Evolutionary conservation across 2,329 filamentous ascomycete genomes (phyloP), one percentile per base, ranked within the genome.

Genomic region (Penicillium sp.): DNA sequence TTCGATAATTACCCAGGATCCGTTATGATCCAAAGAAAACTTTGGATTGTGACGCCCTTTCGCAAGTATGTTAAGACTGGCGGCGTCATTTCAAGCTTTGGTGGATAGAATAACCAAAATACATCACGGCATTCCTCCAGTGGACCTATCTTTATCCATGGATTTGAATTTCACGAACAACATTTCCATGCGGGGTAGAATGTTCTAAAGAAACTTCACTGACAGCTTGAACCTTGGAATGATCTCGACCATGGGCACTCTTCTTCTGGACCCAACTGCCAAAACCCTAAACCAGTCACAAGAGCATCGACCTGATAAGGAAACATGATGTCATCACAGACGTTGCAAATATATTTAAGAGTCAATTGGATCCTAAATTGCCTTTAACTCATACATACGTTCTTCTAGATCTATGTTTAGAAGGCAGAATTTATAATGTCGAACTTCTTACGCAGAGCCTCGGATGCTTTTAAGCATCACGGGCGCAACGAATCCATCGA

Each of bases 381-480:
- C 36, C 19, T n/a, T n/a, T n/a, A n/a, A 40, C 8, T 2, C 19
- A 24, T 8, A 42, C 39, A 10, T 3, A 16, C 14, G 13, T n/a
- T 33, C 7, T 33, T n/a, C n/a, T n/a, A n/a, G n/a, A n/a, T n/a
- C n/a, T n/a, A n/a, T n/a, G n/a, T n/a, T n/a, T n/a, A n/a, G 31
- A 42, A 42, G 26, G 3, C 13, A 14, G 6, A 19, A 2, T 6
- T 31, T 14, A 23, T n/a, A 11, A 52, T 52, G 28, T 47, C 50
- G 2, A 34, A 24, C 9, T 18, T 52, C 18, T 52, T 52, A 8
- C 50, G 50, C 50, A 23, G 50, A 21, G 46, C 50, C 6, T 52
- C 50, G 1, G 50, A 52, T 19, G 31, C 47, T 18, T 52, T 52
- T 26, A 52, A 48, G 21, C 50, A 48, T 28, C 19, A 43, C 36